These are phyloP conservation scores for Candida ficus DNA, from an alignment of 805 yeast genomes.

Conservation along the genomic window DNA sequence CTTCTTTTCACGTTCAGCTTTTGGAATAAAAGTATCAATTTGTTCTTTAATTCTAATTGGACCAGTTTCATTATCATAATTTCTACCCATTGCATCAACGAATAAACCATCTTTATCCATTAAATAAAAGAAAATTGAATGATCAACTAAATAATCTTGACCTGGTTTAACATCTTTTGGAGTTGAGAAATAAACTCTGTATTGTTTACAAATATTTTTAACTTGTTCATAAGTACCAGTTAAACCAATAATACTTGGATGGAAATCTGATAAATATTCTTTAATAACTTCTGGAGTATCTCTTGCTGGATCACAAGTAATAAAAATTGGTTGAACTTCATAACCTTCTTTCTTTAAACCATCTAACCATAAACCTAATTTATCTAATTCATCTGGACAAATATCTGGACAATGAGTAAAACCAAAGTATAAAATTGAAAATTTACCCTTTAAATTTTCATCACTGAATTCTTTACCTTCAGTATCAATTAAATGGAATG, in stretches of 20 bases:
- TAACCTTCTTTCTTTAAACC: constrained; percentile 54
- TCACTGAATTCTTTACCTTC: constrained; percentile 74
- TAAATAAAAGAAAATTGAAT: constrained; percentile 91
- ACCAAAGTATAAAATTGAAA: constrained; percentile 88
- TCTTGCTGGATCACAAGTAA: constrained; percentile 96
- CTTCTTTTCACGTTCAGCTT: constrained; percentile 60
- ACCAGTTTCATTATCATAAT: constrained; percentile 75
- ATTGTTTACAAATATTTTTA: constrained; percentile 80
- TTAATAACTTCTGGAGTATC: constrained; percentile 84
- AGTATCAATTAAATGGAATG: constrained; percentile 67
- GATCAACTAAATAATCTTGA: constrained; percentile 94
- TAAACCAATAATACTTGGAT: constrained; percentile 81
- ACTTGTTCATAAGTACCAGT: constrained; percentile 88
- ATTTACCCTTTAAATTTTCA: constrained; percentile 68
- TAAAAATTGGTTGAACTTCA: constrained; percentile 77
- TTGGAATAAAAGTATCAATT: constrained; percentile 70
- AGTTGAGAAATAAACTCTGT: constrained; percentile 94
- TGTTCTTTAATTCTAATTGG: constrained; percentile 71
- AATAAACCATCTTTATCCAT: constrained; percentile 99
- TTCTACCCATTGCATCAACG: constrained; percentile 91
- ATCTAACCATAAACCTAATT: constrained; percentile 65
- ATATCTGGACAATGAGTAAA: constrained; percentile 98
- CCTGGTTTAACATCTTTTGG: constrained; percentile 93
- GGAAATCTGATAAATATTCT: constrained; percentile 83
- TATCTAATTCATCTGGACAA: constrained; percentile 96